A percentile compares a stretch with the other conserved stretches of the same genome.
These are phyloP conservation scores for Cyclanthera cordifolia DNA, from an alignment of 306 rosid species.

Conservation along the genomic window DNA sequence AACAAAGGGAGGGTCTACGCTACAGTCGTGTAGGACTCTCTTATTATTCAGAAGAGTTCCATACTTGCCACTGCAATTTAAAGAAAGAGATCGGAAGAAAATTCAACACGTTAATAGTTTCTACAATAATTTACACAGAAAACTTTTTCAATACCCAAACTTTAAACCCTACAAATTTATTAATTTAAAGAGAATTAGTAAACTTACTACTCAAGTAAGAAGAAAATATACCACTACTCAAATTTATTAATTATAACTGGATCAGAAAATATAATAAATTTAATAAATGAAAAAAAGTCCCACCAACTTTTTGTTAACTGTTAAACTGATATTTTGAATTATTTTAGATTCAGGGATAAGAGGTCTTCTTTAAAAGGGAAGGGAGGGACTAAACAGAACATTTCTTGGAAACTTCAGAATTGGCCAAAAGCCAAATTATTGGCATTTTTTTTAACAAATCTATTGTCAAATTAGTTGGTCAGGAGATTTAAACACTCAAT, in stretches of 20 bases:
- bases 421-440: not conserved
- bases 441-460: not conserved
- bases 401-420: not conserved
- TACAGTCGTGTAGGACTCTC: slow-evolving; percentile 46
- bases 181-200: not conserved
- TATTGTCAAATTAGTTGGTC: not conserved
- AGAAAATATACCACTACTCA: not conserved
- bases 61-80: slow-evolving; percentile 23
- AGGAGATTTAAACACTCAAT: not conserved
- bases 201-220: not conserved
- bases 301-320: not conserved
- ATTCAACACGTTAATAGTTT: not conserved
- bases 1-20: slow-evolving; percentile 72
- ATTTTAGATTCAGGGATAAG: not conserved
- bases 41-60: slow-evolving; percentile 33
- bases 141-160: not conserved
- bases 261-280: not conserved
- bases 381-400: not conserved
- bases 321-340: not conserved
- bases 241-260: not conserved
- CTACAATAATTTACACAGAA: not conserved
- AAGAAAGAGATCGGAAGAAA: slow-evolving; percentile 16
- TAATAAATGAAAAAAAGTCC: not conserved
- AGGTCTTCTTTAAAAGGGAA: not conserved
- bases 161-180: not conserved